phyloP scores from a whole-genome alignment of 2,329 filamentous ascomycete species.

The Fusarium nodosum region DNA sequence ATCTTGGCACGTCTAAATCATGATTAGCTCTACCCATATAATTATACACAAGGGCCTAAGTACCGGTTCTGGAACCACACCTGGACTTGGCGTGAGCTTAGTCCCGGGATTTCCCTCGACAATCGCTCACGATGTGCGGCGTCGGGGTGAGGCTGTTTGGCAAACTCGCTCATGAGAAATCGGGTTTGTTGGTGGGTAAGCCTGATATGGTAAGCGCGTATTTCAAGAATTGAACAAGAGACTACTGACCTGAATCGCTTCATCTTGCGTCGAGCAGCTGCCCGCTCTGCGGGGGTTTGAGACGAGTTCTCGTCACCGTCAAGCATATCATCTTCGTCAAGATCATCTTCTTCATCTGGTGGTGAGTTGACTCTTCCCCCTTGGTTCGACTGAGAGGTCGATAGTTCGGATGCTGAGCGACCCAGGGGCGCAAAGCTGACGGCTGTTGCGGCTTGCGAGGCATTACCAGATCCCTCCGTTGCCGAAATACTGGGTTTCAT shows the following conservation, averaged over 20 bases:
- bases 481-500: slow-evolving; percentile 16
- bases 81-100: slow-evolving; percentile 93
- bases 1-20: slow-evolving; percentile 74
- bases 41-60: slow-evolving; percentile 17
- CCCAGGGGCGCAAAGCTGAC: slow-evolving; percentile 43
- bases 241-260: slow-evolving; percentile 81
- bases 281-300: slow-evolving; percentile 69
- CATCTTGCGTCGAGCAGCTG: slow-evolving; percentile 74
- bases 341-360: slow-evolving; percentile 65
- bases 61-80: slow-evolving; percentile 99
- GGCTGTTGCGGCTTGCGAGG: slow-evolving; percentile 7
- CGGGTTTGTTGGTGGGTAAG: slow-evolving; percentile 97
- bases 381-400: slow-evolving; percentile 53
- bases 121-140: slow-evolving; percentile 89
- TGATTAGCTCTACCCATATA: slow-evolving; percentile 28
- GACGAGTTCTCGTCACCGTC: slow-evolving; percentile 59
- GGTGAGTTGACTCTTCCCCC: slow-evolving; percentile 54
- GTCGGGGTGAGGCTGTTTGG: slow-evolving; percentile 93
- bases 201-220: slow-evolving; percentile 64
- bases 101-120: slow-evolving; percentile 88
- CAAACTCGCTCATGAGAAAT: slow-evolving; percentile 97
- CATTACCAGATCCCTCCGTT: slow-evolving; percentile 2
- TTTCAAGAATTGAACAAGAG: background rate
- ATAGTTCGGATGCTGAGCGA: slow-evolving; percentile 54
- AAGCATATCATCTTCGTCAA: slow-evolving; percentile 70